Conservation (phyloP, 805 yeast genomes). For the Metschnikowia aberdeeniae region DNA sequence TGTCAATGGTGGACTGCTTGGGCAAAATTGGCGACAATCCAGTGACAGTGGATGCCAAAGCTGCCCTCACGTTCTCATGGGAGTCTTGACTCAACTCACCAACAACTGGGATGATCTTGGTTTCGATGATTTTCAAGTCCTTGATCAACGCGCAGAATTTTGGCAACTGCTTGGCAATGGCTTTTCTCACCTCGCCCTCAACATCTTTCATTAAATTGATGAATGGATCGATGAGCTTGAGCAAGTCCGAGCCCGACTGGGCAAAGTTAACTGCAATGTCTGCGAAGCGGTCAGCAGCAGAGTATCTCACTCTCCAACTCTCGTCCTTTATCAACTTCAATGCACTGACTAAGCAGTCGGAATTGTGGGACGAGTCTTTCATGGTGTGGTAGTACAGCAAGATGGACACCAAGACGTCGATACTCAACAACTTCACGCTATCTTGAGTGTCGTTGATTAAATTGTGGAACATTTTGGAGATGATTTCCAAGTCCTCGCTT, state of each 20-base stretch:
- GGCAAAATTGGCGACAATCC: constrained; percentile 82
- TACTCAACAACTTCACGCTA: constrained; percentile 84
- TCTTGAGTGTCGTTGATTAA: constrained; percentile 87
- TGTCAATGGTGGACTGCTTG: constrained; percentile 76
- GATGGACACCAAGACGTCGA: constrained; percentile 83
- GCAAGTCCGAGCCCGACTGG: constrained; percentile 51
- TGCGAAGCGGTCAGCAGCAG: constrained; percentile 94
- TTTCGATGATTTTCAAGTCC: constrained; percentile 47
- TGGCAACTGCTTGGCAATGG: constrained; percentile 88
- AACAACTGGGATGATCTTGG: constrained; percentile 77
- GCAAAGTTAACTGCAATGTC: constrained; percentile 63
- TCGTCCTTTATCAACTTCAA: constrained; percentile 76
- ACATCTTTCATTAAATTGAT: constrained; percentile 78
- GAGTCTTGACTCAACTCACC: constrained; percentile 83
- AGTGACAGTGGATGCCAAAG: constrained; percentile 84
- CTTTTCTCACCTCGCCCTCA: constrained; percentile 94
- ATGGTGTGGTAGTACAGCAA: constrained; percentile 61
- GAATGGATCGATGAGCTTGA: constrained; percentile 65
- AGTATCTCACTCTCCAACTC: constrained; percentile 97
- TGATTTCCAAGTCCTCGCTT: constrained; percentile 68
- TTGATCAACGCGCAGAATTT: constrained; percentile 55
- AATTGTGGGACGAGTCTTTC: constrained; percentile 54
- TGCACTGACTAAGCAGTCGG: constrained; percentile 61
- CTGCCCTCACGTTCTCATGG: constrained; percentile 88
- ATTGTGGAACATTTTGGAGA: constrained; percentile 77